These are phyloP conservation scores for Sporisorium reilianum DNA, from an alignment of 1,284 basidiomycete species.

Conservation along the genomic window DNA sequence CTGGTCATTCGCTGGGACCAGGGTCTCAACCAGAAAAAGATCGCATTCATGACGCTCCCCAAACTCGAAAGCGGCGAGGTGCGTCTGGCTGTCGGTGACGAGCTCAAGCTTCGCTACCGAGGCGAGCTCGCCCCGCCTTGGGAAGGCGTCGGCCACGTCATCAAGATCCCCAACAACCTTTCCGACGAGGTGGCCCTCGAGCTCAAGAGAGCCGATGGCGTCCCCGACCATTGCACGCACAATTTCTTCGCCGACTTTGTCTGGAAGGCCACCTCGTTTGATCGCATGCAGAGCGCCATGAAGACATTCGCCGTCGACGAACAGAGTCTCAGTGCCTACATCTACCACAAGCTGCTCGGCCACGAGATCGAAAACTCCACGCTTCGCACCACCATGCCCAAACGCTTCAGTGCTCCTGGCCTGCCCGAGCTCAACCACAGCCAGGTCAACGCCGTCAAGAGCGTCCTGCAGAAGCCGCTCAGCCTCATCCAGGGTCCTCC, in stretches of 20 bases:
- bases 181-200: slow-evolving; percentile 98
- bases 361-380: slow-evolving; percentile 93
- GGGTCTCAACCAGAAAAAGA: slow-evolving; percentile 95
- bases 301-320: slow-evolving; percentile 99
- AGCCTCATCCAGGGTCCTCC: slow-evolving; percentile 95
- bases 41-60: slow-evolving; percentile 95
- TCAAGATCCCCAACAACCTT: slow-evolving; percentile 99
- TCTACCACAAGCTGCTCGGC: slow-evolving; percentile 97
- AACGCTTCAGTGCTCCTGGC: slow-evolving; percentile 93
- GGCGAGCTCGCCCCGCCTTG: slow-evolving; percentile 83
- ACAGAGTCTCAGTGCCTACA: slow-evolving; percentile 98
- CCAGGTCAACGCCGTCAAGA: slow-evolving; percentile 99
- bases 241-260: slow-evolving; percentile 97
- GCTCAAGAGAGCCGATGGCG: slow-evolving; percentile 88
- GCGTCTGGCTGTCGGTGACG: slow-evolving; percentile 94
- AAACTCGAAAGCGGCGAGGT: slow-evolving; percentile 99
- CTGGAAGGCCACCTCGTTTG: slow-evolving; percentile 99
- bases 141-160: slow-evolving; percentile 97
- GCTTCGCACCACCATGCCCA: slow-evolving; percentile 87
- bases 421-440: slow-evolving; percentile 98
- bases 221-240: slow-evolving; percentile 92
- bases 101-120: slow-evolving; percentile 87
- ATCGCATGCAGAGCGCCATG: slow-evolving; percentile 99
- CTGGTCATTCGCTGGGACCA: slow-evolving; percentile 97
- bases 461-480: slow-evolving; percentile 97